A percentile compares a stretch with the other conserved stretches of the same genome.
phyloP scores from a whole-genome alignment of 106 monocot species.

The Dendrobium huoshanense region DNA sequence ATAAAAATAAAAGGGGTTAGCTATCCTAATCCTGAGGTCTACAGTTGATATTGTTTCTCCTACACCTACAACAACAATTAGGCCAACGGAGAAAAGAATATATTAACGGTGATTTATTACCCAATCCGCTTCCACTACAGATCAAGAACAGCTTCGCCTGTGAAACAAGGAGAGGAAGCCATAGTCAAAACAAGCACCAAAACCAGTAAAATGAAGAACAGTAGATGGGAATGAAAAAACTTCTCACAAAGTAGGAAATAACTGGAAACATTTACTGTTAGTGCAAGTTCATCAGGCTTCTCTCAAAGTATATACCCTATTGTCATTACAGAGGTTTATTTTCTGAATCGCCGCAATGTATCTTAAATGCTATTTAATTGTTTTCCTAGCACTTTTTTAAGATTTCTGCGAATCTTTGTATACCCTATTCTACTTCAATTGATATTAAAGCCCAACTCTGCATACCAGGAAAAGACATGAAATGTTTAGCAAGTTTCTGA shows the following conservation, averaged over 20 bases:
- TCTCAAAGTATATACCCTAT: neutral
- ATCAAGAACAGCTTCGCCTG: conserved; percentile 75
- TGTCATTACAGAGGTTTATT: neutral
- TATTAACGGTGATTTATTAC: neutral
- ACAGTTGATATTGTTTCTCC: neutral
- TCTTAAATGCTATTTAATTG: neutral
- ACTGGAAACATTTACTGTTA: neutral
- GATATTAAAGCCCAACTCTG: no score
- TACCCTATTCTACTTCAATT: no score
- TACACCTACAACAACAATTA: neutral
- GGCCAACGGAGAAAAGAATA: neutral
- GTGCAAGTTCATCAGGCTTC: neutral
- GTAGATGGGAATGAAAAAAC: no score
- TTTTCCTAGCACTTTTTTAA: neutral
- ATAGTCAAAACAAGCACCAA: neutral
- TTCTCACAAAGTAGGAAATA: neutral
- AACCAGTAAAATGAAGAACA: neutral
- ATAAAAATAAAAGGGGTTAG: neutral
- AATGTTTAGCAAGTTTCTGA: no score
- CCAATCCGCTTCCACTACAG: conserved; percentile 15
- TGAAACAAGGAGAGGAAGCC: conserved; percentile 8
- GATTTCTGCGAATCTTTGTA: no score
- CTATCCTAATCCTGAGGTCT: neutral
- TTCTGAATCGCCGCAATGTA: neutral
- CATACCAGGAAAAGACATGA: no score